These are phyloP conservation scores for Ogataea dorogensis DNA, from an alignment of 805 yeast species.

Conservation along the genomic window DNA sequence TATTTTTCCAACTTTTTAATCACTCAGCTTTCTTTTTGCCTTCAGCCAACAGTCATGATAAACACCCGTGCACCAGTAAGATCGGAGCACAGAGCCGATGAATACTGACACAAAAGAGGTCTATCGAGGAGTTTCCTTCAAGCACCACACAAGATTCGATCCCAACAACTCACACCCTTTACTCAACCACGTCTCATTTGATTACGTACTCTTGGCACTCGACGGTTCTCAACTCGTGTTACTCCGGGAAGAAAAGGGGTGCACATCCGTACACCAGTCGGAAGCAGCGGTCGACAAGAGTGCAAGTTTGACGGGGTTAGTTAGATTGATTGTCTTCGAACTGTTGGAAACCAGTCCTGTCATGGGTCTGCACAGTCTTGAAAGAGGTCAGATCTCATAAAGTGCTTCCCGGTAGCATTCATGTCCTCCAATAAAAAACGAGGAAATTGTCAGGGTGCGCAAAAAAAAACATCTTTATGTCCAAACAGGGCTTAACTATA, in stretches of 20 bases:
- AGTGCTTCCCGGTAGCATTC: too few relatives aligned
- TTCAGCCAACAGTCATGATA: slow-evolving; percentile 6
- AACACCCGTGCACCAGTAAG: slow-evolving; percentile 10
- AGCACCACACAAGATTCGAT: too few relatives aligned
- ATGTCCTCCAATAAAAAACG: slow-evolving; percentile 11
- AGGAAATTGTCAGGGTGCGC: slow-evolving; percentile 17
- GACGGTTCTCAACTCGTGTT: too few relatives aligned
- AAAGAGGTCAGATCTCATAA: too few relatives aligned
- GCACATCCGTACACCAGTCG: slow-evolving; percentile 4
- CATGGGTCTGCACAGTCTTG: too few relatives aligned
- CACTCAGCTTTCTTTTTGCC: slow-evolving; percentile 9
- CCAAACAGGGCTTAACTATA: slow-evolving; percentile 8
- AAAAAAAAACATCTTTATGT: slow-evolving; percentile 10
- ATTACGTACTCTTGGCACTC: too few relatives aligned
- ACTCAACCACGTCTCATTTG: too few relatives aligned
- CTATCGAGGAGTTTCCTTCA: too few relatives aligned
- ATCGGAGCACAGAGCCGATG: too few relatives aligned
- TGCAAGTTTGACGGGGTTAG: neutral
- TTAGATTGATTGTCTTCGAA: neutral
- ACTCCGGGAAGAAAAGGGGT: slow-evolving; percentile 1
- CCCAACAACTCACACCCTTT: neutral
- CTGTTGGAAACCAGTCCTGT: neutral
- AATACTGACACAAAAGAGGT: too few relatives aligned
- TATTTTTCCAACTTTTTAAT: slow-evolving; percentile 4
- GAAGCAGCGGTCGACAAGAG: neutral